Base-by-base conservation (phyloP, 805 yeast species). In the Saturnispora galanensis region DNA sequence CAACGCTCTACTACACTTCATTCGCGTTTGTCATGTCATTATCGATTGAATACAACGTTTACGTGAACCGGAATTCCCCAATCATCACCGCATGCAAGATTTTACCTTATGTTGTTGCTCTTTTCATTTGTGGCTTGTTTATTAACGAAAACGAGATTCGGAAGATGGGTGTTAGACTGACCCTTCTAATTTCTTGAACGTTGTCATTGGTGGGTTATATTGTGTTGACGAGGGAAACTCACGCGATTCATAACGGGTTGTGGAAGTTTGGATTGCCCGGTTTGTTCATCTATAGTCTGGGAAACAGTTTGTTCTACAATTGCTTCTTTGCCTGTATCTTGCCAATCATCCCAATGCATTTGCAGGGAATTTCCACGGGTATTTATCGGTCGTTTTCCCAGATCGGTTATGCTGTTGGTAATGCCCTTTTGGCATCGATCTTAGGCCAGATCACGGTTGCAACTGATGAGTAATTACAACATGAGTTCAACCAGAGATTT, bases 41-140 rank as follows among this genome's bases (percentile, higher is more conserved):
- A 3, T 32, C 52, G 8, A 38, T 56, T 21, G 50, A 52, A 26
- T 55, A 49, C 35, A 53, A 53, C 13, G 57, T 63, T 33, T 63
- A 59, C 44, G 53, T 62, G 12, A 60, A 62, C 3, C 45, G 47
- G 5, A 50, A 63, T 39, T 48, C 64, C 5, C 56, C 68, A 0
- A 45, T 70, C 5, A 42, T 67, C 4, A 56, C 71, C 1, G 65
- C 68, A 1, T 53, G 67, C 3, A 70, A 67, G 45, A 45, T 58
- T 1, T 46, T 68, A 1, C 70, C 73, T 2, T 26, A 61, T 16
- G 44, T 64, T 3, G 48, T 63, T 10, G 70, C 67, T 3, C 41
- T 63, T 42, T 36, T 52, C 3, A 2, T 58, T 9, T 64, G 66
- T 4, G 52, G 67, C 10, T 6, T 52, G 3, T 10, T 59, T 4